Evolutionary conservation across 768 basidiomycete species (phyloP).

Genomic region (Boletus bicolor): DNA sequence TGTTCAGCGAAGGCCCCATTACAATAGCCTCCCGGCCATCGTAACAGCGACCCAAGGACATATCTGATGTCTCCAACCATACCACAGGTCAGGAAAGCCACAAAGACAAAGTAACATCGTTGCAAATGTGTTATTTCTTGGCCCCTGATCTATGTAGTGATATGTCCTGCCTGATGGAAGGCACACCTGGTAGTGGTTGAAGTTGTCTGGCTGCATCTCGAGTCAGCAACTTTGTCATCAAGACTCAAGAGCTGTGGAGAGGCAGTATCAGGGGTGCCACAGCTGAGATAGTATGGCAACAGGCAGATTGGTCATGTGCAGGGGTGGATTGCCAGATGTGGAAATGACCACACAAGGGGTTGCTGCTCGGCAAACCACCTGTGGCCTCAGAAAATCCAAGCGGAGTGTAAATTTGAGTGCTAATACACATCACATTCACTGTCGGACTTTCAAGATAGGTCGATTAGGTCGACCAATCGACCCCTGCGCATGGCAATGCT

Average conservation of each 20-base stretch:
- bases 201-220: not conserved
- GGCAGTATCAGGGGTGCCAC: constrained; percentile 28
- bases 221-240: not conserved
- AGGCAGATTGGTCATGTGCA: no score
- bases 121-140: constrained; percentile 35
- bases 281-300: constrained; percentile 22
- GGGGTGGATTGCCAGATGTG: no score
- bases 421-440: no score
- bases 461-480: no score
- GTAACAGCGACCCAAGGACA: constrained; percentile 51
- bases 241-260: not conserved
- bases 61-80: constrained; percentile 76
- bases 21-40: no score
- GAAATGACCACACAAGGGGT: no score
- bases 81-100: constrained; percentile 75
- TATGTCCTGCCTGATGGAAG: constrained; percentile 62
- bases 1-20: no score
- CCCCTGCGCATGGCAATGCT: no score
- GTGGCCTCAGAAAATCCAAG: no score
- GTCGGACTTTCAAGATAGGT: no score
- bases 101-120: constrained; percentile 69
- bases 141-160: constrained; percentile 72
- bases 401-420: no score
- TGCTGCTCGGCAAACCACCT: no score
- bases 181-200: constrained; percentile 44